Evolutionary conservation across 129 eudicot species (phyloP).

Genomic region (Helichrysum umbraculigerum): DNA sequence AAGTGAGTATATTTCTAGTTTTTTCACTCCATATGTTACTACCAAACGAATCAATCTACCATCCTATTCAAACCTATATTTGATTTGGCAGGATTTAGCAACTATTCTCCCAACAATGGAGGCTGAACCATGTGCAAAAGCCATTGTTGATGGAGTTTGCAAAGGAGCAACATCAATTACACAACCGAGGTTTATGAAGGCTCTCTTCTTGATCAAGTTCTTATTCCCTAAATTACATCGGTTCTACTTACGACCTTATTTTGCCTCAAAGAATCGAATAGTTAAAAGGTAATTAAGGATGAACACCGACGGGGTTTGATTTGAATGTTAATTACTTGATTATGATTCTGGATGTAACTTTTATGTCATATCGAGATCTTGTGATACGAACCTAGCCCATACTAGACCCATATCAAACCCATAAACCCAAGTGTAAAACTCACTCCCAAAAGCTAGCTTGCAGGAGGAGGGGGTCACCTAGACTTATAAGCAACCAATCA

Average conservation of each 20-base stretch:
- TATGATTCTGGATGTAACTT: too few relatives aligned
- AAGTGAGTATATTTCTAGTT: background rate
- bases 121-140: conserved; percentile 34
- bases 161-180: conserved; percentile 38
- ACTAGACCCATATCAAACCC: too few relatives aligned
- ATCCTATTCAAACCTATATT: background rate
- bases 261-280: background rate
- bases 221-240: conserved; percentile 31
- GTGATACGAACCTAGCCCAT: too few relatives aligned
- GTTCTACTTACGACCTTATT: conserved; percentile 10
- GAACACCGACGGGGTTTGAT: background rate
- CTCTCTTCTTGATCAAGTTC: conserved; percentile 12
- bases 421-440: too few relatives aligned
- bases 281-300: background rate
- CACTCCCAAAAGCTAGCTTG: too few relatives aligned
- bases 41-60: too few relatives aligned
- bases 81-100: conserved; percentile 23
- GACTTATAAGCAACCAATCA: too few relatives aligned
- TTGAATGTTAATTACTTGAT: too few relatives aligned
- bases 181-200: conserved; percentile 27
- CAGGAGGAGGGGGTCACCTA: too few relatives aligned
- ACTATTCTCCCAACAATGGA: conserved; percentile 21
- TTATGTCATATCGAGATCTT: too few relatives aligned
- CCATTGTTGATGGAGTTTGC: conserved; percentile 39
- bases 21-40: too few relatives aligned